phyloP scores from a whole-genome alignment of 306 rosid genomes.

The Cicer judaicum region DNA sequence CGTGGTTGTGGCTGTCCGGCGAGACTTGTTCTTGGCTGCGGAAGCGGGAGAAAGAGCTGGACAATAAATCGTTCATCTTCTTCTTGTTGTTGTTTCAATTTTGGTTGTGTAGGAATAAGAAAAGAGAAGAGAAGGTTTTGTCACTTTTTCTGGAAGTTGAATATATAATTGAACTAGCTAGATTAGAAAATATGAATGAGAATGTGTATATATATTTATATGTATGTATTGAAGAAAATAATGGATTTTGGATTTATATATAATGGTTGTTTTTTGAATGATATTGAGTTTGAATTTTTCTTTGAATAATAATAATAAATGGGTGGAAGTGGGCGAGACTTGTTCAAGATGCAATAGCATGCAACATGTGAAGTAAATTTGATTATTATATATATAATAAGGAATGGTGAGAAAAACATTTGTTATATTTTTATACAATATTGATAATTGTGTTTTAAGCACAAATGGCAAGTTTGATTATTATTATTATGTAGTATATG shows the following conservation, averaged over 20 bases:
- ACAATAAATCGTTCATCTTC: slow-evolving; percentile 74
- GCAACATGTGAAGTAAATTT: neutral
- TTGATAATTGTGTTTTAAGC: neutral
- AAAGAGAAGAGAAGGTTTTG: neutral
- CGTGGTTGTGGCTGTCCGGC: slow-evolving; percentile 57
- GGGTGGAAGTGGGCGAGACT: slow-evolving; percentile 36
- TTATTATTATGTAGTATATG: too few relatives aligned
- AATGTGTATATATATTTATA: neutral
- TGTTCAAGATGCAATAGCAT: slow-evolving; percentile 32
- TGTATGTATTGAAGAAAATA: slow-evolving; percentile 3
- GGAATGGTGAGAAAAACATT: slow-evolving; percentile 6
- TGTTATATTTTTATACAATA: neutral
- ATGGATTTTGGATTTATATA: neutral
- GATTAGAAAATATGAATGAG: slow-evolving; percentile 6
- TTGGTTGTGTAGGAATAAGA: neutral
- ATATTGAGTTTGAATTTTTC: slow-evolving; percentile 29
- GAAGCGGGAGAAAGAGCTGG: slow-evolving; percentile 69
- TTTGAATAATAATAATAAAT: slow-evolving; percentile 1
- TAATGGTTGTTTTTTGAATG: slow-evolving; percentile 27
- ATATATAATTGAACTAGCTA: neutral
- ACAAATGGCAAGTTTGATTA: slow-evolving; percentile 34
- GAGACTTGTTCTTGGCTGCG: slow-evolving; percentile 55
- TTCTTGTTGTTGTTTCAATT: slow-evolving; percentile 3
- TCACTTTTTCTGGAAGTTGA: slow-evolving; percentile 1
- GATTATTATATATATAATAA: neutral